Conservation (phyloP, 805 yeast genomes). For the Metschnikowia baotianmanensis region DNA sequence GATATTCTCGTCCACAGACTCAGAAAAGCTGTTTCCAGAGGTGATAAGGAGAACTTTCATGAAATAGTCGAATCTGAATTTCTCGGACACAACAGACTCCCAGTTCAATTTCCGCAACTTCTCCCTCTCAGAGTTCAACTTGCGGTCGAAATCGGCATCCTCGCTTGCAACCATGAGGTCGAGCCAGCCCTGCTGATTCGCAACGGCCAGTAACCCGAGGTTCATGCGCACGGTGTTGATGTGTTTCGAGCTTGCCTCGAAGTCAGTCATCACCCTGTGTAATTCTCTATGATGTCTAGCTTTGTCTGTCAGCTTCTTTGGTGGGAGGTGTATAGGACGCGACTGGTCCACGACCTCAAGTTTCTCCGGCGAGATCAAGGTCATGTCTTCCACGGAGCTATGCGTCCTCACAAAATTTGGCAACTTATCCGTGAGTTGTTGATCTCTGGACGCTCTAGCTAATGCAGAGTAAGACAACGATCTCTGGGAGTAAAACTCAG, state of each 20-base stretch:
- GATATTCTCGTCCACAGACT: conserved; percentile 21
- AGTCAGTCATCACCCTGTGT: conserved; percentile 41
- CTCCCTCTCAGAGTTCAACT: conserved; percentile 28
- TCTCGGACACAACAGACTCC: conserved; percentile 34
- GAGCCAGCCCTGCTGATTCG: conserved; percentile 30
- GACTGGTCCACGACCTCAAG: conserved; percentile 53
- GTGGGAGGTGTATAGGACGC: conserved; percentile 72
- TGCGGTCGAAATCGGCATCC: conserved; percentile 25
- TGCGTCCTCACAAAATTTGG: conserved; percentile 41
- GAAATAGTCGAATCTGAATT: conserved; percentile 28
- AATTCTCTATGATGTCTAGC: conserved; percentile 57
- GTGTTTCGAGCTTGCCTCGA: conserved; percentile 30
- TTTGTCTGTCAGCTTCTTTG: conserved; percentile 53
- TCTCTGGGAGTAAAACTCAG: conserved; percentile 36
- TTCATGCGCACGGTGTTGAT: conserved; percentile 22
- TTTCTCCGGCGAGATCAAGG: conserved; percentile 59
- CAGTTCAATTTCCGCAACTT: conserved; percentile 34
- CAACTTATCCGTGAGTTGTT: conserved; percentile 32
- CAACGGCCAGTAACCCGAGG: conserved; percentile 17
- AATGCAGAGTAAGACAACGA: conserved; percentile 33
- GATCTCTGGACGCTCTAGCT: conserved; percentile 33
- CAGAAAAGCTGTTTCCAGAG: conserved; percentile 17
- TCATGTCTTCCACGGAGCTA: conserved; percentile 25
- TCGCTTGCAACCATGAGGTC: conserved; percentile 21
- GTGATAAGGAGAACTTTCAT: conserved; percentile 23